Evolutionary conservation across 116 monocot species (phyloP).

Genomic region (Phalaenopsis hybrid): DNA sequence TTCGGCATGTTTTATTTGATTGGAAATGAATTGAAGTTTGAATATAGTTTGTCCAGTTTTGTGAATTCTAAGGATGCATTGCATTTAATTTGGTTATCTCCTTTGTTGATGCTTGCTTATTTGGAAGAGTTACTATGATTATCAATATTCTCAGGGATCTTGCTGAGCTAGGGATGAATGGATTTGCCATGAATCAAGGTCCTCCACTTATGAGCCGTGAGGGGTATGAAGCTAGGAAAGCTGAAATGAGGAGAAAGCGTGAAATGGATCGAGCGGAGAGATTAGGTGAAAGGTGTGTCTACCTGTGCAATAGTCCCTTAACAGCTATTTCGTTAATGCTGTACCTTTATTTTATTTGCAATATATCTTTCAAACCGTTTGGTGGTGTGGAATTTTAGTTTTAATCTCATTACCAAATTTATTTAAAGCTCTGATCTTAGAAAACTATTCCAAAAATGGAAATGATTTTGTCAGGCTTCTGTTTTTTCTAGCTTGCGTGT

Average conservation of each 20-base stretch:
- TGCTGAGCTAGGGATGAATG: constrained; percentile 49
- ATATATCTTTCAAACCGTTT: neutral
- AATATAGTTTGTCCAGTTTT: neutral
- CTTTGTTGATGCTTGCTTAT: neutral
- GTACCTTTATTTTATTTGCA: neutral
- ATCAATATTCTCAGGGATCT: constrained; percentile 47
- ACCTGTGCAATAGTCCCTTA: neutral
- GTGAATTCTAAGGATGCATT: neutral
- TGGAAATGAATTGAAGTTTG: neutral
- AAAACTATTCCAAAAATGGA: too few relatives aligned
- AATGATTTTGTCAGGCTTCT: too few relatives aligned
- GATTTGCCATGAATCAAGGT: constrained; percentile 48
- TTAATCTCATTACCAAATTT: too few relatives aligned
- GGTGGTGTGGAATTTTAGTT: too few relatives aligned
- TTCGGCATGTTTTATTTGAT: neutral
- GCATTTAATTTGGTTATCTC: neutral
- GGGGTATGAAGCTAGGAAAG: constrained; percentile 61
- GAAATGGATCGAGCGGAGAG: constrained; percentile 37
- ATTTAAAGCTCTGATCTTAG: too few relatives aligned
- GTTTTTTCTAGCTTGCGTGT: neutral
- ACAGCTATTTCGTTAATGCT: neutral
- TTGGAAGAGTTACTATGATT: neutral
- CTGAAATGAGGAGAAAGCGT: constrained; percentile 45
- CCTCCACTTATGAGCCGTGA: constrained; percentile 59
- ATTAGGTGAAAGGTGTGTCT: constrained; percentile 46